Evolutionary conservation across 169 alveolate species (phyloP).

Genomic region (Cryptosporidium xiaoi): DNA sequence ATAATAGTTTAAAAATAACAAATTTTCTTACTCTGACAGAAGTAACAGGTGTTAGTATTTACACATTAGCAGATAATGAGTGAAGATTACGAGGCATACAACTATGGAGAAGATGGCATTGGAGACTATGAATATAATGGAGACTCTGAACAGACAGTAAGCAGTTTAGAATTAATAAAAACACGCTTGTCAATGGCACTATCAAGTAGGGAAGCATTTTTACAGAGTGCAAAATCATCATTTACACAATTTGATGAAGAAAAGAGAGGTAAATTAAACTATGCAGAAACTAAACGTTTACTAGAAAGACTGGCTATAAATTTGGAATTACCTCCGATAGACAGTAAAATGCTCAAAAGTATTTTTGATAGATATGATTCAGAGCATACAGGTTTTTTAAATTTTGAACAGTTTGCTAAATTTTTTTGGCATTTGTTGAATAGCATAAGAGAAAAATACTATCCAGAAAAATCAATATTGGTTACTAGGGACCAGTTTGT

Average conservation of each 20-base stretch:
- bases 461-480: conserved; percentile 76
- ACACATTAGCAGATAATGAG: not conserved
- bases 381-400: conserved; percentile 38
- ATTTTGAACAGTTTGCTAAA: conserved; percentile 75
- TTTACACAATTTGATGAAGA: conserved; percentile 75
- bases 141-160: conserved; percentile 6
- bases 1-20: too few species aligned
- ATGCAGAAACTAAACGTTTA: conserved; percentile 58
- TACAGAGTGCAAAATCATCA: conserved; percentile 71
- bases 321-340: conserved; percentile 79
- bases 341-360: conserved; percentile 49
- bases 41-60: too few species aligned
- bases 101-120: not conserved
- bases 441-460: conserved; percentile 78
- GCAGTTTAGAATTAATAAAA: conserved; percentile 37
- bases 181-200: conserved; percentile 64
- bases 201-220: conserved; percentile 63
- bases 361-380: conserved; percentile 55
- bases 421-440: conserved; percentile 77
- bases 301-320: conserved; percentile 75
- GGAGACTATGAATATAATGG: too few species aligned
- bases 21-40: too few species aligned
- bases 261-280: conserved; percentile 37
- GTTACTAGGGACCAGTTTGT: conserved; percentile 77
- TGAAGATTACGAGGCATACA: not conserved